Conservation (phyloP, 169 alveolate genomes). For the Perkinsus marinus region DNA sequence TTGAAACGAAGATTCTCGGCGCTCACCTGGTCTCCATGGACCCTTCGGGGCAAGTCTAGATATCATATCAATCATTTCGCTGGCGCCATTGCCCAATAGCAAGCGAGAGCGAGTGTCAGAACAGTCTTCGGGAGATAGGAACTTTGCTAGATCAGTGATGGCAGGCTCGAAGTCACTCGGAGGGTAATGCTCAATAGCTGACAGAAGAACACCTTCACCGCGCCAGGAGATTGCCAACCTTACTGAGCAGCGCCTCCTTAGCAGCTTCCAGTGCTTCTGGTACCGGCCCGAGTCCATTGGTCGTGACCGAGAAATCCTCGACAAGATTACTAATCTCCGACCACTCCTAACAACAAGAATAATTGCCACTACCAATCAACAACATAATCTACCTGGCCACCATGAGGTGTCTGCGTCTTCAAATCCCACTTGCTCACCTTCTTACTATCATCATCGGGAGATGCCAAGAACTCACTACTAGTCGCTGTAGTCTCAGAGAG, state of each 20-base stretch:
- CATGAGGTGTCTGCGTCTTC: constrained; percentile 7
- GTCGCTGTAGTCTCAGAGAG: no score
- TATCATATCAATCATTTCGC: constrained; percentile 18
- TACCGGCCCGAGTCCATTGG: constrained; percentile 15
- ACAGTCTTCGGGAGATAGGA: background rate
- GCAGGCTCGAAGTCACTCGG: constrained; percentile 20
- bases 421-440: background rate
- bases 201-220: background rate
- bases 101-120: background rate
- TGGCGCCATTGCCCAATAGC: constrained; percentile 22
- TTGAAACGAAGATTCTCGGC: no score
- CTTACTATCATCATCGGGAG: no score
- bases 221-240: no score
- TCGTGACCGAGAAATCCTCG: constrained; percentile 23
- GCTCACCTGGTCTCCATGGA: constrained; percentile 20
- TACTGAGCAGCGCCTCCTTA: background rate
- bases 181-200: constrained; percentile 9
- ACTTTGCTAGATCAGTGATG: background rate
- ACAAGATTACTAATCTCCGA: constrained; percentile 12
- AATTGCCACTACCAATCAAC: background rate
- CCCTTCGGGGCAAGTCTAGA: background rate
- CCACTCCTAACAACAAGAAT: constrained; percentile 13
- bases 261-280: constrained; percentile 12
- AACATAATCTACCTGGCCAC: background rate
- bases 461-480: no score